Conservation (phyloP, 169 alveolate species). For the Cryptosporidium viatorum region DNA sequence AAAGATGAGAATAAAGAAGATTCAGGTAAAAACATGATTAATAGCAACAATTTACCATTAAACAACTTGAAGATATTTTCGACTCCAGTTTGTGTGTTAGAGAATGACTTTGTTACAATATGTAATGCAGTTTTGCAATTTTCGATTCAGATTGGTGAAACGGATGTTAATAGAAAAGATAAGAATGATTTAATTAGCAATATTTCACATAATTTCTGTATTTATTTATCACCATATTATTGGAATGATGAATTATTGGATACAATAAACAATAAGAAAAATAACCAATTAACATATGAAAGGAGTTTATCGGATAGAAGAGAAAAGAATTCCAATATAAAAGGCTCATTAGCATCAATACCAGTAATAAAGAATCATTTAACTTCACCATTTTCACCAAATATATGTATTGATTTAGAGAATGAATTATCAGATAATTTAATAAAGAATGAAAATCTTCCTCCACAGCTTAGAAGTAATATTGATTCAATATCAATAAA, state of each 20-base stretch:
- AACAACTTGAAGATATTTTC: slow-evolving; percentile 50
- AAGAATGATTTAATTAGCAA: neutral
- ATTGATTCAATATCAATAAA: slow-evolving; percentile 22
- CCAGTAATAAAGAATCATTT: slow-evolving; percentile 34
- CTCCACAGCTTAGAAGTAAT: slow-evolving; percentile 52
- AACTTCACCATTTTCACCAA: slow-evolving; percentile 54
- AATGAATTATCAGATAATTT: neutral
- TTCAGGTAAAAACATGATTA: neutral
- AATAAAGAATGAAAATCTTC: slow-evolving; percentile 46
- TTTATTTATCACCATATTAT: slow-evolving; percentile 43
- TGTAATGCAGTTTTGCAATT: slow-evolving; percentile 35
- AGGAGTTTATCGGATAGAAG: neutral
- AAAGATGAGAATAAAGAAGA: neutral
- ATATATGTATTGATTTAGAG: slow-evolving; percentile 51
- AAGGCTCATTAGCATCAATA: slow-evolving; percentile 22
- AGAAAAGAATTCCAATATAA: neutral
- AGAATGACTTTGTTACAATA: slow-evolving; percentile 38
- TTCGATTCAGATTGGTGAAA: slow-evolving; percentile 12
- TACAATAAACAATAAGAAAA: neutral
- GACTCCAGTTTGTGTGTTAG: slow-evolving; percentile 51
- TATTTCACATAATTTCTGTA: slow-evolving; percentile 50
- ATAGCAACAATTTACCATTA: slow-evolving; percentile 20
- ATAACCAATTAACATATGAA: no score
- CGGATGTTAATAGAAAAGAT: neutral
- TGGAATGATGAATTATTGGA: slow-evolving; percentile 21